Conservation (phyloP, 2,329 filamentous ascomycete species). For the Thelonectria olida region DNA sequence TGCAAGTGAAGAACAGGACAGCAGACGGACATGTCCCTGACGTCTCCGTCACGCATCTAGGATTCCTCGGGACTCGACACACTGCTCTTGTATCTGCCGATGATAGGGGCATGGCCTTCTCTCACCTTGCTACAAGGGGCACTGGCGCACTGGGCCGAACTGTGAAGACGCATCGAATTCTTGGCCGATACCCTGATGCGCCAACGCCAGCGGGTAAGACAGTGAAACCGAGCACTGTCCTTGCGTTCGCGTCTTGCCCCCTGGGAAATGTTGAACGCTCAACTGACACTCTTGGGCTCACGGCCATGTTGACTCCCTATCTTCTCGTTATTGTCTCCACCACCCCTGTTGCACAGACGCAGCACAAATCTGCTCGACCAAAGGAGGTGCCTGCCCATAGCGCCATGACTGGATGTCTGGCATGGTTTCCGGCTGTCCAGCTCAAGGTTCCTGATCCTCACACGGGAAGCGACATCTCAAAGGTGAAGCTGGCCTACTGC, state of each 20-base stretch:
- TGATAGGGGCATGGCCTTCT: constrained; percentile 96
- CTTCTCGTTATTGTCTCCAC: constrained; percentile 96
- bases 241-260: constrained; percentile 89
- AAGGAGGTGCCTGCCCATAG: constrained; percentile 92
- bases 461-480: constrained; percentile 75
- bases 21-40: constrained; percentile 84
- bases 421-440: constrained; percentile 97
- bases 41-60: constrained; percentile 85
- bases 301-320: constrained; percentile 95
- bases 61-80: constrained; percentile 91
- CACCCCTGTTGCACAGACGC: constrained; percentile 93
- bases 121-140: constrained; percentile 91
- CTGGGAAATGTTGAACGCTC: constrained; percentile 92
- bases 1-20: constrained; percentile 71
- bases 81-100: constrained; percentile 96
- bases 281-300: constrained; percentile 88
- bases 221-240: constrained; percentile 91
- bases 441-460: constrained; percentile 79
- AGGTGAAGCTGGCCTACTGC: constrained; percentile 92
- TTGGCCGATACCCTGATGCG: constrained; percentile 87
- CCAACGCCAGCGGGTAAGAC: constrained; percentile 69
- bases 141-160: constrained; percentile 85
- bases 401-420: constrained; percentile 90
- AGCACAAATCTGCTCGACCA: constrained; percentile 90
- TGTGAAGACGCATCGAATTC: constrained; percentile 88